phyloP scores from a whole-genome alignment of 2,329 filamentous ascomycete species.

The Fusarium verticillioides region DNA sequence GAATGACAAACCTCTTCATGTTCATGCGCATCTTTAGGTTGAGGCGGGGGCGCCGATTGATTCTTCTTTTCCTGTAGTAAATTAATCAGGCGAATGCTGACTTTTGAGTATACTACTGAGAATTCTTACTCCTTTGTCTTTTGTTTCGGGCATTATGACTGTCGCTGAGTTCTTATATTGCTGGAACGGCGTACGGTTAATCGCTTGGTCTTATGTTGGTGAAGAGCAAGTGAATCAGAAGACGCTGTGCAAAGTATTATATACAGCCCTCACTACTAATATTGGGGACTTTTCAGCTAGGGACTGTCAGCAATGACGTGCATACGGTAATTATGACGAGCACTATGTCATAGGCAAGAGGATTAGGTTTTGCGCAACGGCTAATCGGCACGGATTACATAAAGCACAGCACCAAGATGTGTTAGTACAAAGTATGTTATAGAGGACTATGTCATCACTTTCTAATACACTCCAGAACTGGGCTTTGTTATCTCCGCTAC shows the following conservation, averaged over 20 bases:
- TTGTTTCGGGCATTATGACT: not conserved
- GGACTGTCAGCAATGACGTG: not conserved
- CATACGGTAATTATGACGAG: not conserved
- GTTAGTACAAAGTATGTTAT: not conserved
- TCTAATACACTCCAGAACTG: rapidly evolving
- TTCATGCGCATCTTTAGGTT: not conserved
- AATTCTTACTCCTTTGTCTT: not conserved
- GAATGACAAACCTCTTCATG: not conserved
- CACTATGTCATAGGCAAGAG: not conserved
- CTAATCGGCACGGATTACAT: not conserved
- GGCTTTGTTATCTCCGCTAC: too few relatives aligned
- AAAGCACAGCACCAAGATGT: rapidly evolving
- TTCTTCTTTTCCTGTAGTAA: not conserved
- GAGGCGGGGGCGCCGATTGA: not conserved
- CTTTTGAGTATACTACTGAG: rapidly evolving
- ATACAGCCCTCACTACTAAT: rapidly evolving
- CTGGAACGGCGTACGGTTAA: rapidly evolving
- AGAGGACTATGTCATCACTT: not conserved
- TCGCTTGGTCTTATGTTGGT: rapidly evolving
- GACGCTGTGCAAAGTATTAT: too few relatives aligned
- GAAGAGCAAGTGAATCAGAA: not conserved
- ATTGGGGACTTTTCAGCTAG: rapidly evolving
- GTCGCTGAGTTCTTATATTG: not conserved
- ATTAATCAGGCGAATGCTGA: rapidly evolving
- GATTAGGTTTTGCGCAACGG: not conserved